Evolutionary conservation across 2,329 filamentous ascomycete genomes (phyloP).

Genomic region (Aspergillus sergii): DNA sequence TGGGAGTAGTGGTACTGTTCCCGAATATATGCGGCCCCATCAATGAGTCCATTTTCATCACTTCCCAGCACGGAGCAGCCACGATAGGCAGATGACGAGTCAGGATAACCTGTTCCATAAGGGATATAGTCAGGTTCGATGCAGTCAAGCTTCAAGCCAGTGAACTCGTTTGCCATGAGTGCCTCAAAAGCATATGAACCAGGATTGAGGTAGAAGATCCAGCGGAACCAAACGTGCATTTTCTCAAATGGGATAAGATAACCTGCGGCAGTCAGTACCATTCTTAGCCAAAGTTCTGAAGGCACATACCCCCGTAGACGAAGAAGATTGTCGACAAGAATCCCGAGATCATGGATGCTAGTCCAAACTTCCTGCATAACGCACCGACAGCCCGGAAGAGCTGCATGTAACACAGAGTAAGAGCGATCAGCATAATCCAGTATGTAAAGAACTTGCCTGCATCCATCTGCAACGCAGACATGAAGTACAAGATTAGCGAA

Average conservation of each 20-base stretch:
- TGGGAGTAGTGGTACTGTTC: constrained; percentile 57
- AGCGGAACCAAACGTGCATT: constrained; percentile 65
- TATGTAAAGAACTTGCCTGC: constrained; percentile 63
- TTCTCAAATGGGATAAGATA: constrained; percentile 61
- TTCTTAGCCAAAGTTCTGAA: too few species aligned
- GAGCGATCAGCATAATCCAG: constrained; percentile 54
- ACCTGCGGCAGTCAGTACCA: constrained; percentile 36
- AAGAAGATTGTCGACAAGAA: constrained; percentile 47
- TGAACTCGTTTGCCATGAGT: constrained; percentile 70
- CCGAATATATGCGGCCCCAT: constrained; percentile 57
- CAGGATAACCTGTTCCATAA: constrained; percentile 43
- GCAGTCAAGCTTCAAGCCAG: constrained; percentile 56
- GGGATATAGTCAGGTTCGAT: constrained; percentile 53
- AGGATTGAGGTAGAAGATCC: constrained; percentile 66
- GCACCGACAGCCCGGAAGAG: constrained; percentile 54
- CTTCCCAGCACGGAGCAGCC: constrained; percentile 37
- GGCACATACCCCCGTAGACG: constrained; percentile 51
- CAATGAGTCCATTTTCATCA: constrained; percentile 39
- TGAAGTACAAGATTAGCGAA: constrained; percentile 62
- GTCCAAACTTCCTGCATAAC: constrained; percentile 48
- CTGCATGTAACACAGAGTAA: constrained; percentile 55
- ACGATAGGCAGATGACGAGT: constrained; percentile 23
- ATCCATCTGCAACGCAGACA: constrained; percentile 56
- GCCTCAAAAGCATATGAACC: constrained; percentile 69
- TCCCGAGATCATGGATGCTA: constrained; percentile 50